Conservation (phyloP, 1,139 yeast species). For the Tardiomyces digboiensis region DNA sequence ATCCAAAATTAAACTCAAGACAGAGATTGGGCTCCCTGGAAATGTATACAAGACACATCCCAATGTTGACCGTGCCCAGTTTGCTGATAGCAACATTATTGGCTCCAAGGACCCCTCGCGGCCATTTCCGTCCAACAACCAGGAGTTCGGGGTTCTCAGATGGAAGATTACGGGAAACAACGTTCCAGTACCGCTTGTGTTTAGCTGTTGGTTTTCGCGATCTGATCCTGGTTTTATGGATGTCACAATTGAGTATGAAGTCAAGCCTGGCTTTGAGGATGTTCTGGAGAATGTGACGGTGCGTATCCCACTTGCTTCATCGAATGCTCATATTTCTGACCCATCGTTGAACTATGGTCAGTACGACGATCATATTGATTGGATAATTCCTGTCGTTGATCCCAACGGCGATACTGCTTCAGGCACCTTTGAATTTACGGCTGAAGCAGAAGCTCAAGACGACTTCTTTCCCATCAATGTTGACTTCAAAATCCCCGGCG, state of each 20-base stretch:
- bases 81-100: constrained; percentile 47
- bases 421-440: constrained; percentile 74
- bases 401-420: constrained; percentile 32
- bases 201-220: constrained; percentile 80
- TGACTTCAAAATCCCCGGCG: constrained; percentile 32
- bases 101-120: constrained; percentile 69
- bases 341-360: constrained; percentile 27
- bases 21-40: constrained; percentile 41
- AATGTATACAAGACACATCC: constrained; percentile 92
- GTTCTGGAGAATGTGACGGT: constrained; percentile 49
- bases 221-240: constrained; percentile 49
- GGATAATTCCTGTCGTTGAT: constrained; percentile 33
- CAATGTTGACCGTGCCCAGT: constrained; percentile 74
- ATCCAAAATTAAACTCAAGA: constrained; percentile 54
- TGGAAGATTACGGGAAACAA: constrained; percentile 41
- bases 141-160: constrained; percentile 81
- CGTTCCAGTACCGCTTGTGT: constrained; percentile 57
- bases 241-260: constrained; percentile 84
- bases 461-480: constrained; percentile 83
- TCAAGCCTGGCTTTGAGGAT: constrained; percentile 38
- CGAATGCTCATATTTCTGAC: constrained; percentile 44
- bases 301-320: constrained; percentile 51
- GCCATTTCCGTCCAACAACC: constrained; percentile 87
- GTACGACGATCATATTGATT: constrained; percentile 29
- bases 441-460: constrained; percentile 73